A percentile compares a stretch with the other conserved stretches of the same genome.
Conservation (phyloP, 495 filamentous ascomycete genomes). For the Penicillium taxi region DNA sequence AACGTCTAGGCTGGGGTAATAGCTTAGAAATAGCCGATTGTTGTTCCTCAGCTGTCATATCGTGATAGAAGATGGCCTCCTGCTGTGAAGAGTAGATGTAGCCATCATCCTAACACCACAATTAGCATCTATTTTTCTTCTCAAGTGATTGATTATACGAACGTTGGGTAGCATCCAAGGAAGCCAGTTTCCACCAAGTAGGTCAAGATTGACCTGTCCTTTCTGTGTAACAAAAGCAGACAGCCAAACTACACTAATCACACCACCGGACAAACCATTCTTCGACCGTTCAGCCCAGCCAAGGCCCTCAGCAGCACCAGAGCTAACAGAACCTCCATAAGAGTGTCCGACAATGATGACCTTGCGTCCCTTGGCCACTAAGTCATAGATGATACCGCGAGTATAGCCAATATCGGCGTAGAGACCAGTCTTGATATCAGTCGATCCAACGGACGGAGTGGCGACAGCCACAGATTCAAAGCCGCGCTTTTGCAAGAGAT, state of each 20-base stretch:
- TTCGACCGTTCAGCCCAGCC: constrained; percentile 21
- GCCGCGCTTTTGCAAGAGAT: constrained; percentile 2
- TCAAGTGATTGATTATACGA: not conserved
- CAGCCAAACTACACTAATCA: constrained; percentile 33
- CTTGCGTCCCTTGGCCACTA: constrained; percentile 4
- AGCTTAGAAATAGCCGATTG: constrained; percentile 12
- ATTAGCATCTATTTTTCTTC: not conserved
- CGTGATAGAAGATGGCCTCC: constrained; percentile 17
- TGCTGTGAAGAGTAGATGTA: constrained; percentile 11
- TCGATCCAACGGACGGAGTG: constrained; percentile 8
- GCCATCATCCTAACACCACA: constrained; percentile 7
- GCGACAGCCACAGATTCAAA: constrained; percentile 6
- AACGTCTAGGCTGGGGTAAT: constrained; percentile 7
- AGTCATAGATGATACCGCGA: not conserved
- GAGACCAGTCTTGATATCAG: constrained; percentile 6
- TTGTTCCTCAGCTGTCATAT: constrained; percentile 17
- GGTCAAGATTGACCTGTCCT: constrained; percentile 15
- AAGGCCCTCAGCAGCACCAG: constrained; percentile 34
- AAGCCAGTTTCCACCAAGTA: constrained; percentile 14
- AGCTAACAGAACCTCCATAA: constrained; percentile 31
- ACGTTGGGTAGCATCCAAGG: constrained; percentile 13
- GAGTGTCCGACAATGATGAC: constrained; percentile 36
- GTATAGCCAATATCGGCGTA: constrained; percentile 11
- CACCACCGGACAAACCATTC: constrained; percentile 29
- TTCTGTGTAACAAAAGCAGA: constrained; percentile 25